Evolutionary conservation across 2,329 filamentous ascomycete genomes (phyloP), one percentile per base, ranked within the genome.

Genomic region (Cercospora sojina): DNA sequence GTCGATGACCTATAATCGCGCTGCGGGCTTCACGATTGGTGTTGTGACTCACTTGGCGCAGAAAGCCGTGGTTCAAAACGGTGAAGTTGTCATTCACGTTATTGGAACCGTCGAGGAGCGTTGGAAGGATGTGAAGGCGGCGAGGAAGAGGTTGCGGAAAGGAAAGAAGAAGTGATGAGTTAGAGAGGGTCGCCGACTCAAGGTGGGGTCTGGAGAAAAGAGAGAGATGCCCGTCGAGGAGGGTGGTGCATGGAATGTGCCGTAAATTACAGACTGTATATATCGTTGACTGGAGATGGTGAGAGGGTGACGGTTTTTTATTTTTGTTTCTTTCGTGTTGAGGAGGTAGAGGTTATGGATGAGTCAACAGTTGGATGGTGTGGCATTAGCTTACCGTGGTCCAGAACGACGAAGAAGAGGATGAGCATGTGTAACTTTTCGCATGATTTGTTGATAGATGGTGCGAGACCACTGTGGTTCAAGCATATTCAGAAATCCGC

Each of bases 1-100:
- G 13, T 10, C 27, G 29, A 56, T 32, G 53, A 29, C 25, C 1
- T 56, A 31, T 12, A 29, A 31, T 32, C 53, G 53, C 2, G 53
- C 53, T 3, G 27, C 29, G 3, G 53, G 53, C 27, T 56, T 56
- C n/a, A 56, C 53, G 53, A 56, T 56, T 16, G 53, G 53, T 18
- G 53, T 56, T 7, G 29, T 32, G 3, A 8, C 12, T 13, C 53
- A 32, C 29, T 8, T 56, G 16, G 53, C 53, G n/a, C 53, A 56
- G 3, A 56, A 56, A 12, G 13, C 13, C 13, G n/a, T 32, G 1
- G 12, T 25, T 6, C 9, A 10, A 3, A 13, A 18, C 7, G 29
- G 53, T 0, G 25, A 56, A 56, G 27, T 56, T 2, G 53, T 31
- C 6, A 20, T 56, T 12, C 16, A 18, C 10, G 27, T 56, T 6